Base-by-base conservation (phyloP, 257 asterid species). In the Solanum tarapatanum region DNA sequence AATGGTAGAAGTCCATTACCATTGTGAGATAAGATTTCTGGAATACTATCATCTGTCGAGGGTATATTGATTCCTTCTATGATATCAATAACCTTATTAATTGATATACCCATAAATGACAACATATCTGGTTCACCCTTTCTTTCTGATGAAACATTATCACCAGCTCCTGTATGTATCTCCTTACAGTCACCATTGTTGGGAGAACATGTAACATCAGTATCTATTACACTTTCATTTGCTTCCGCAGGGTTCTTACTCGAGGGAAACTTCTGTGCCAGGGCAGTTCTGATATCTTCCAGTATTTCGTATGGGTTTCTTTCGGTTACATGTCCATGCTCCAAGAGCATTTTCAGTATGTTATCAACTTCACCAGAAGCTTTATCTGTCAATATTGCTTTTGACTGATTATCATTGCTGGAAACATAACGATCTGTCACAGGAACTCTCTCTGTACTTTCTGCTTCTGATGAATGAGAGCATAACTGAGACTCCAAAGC, bases 51-150 rank as follows among this genome's bases (percentile, higher is more conserved):
- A 24, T 92, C 94, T 87, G 87, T 88, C 17, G 90, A 90, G 30
- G 88, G 92, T 68, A 88, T 51, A 86, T 88, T 91, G 86, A 96
- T 92, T 89, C 96, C 95, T 93, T 94, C 98, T 85, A 94, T 89
- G 77, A 96, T 96, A 83, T 93, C 91, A 88, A 95, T 92, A 83
- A 94, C 92, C 88, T 93, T 95, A 82, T 77, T 83, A 39, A 95
- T 87, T 1, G 98, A 91, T 72, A 74, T 73, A 75, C 91, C 86
- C 89, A 91, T 87, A 85, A 85, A 79, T 8, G 91, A 74, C 83
- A 90, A 91, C 83, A 84, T 75, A 33, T 86, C 89, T 80, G 70
- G 88, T 84, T 77, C 91, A 89, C 87, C 86, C 87, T 86, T 88
- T 86, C 84, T 90, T 83, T 83, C 33, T 24, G 70, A 32, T 33